A percentile compares a stretch with the other conserved stretches of the same genome.
Conservation (phyloP, 2,329 filamentous ascomycete genomes). For the Hypoxylon sp. region DNA sequence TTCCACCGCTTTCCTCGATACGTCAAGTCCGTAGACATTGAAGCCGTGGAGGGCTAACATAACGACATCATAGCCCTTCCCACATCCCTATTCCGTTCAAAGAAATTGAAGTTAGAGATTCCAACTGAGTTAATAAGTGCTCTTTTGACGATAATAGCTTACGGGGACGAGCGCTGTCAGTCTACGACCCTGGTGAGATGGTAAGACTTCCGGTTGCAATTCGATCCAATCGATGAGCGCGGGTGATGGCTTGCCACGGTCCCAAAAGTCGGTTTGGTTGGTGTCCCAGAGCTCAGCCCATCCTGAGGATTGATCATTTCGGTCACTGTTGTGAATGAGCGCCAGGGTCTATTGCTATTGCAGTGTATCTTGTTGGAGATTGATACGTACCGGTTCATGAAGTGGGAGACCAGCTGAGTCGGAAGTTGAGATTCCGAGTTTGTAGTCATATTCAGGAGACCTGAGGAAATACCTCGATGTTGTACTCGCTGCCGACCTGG, state of each 20-base stretch:
- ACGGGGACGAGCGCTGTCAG: conserved; percentile 25
- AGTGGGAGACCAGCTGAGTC: no score
- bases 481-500: no score
- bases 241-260: conserved; percentile 23
- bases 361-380: no score
- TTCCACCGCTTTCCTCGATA: conserved; percentile 19
- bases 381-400: no score
- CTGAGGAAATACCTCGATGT: no score
- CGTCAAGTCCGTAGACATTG: conserved; percentile 25
- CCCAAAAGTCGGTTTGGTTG: conserved; percentile 15
- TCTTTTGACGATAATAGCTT: no score
- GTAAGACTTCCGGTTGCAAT: conserved; percentile 9
- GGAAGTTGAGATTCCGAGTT: no score
- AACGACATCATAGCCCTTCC: conserved; percentile 29
- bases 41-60: conserved; percentile 33
- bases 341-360: no score
- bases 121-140: no score
- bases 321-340: conserved; percentile 1
- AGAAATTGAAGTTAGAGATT: neutral
- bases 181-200: neutral
- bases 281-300: conserved; percentile 29
- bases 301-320: conserved; percentile 6
- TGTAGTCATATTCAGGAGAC: no score
- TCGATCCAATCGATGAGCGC: conserved; percentile 35
- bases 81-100: conserved; percentile 15